phyloP scores from a whole-genome alignment of 1,139 yeast genomes.

The Lodderomyces oxycetoniae region DNA sequence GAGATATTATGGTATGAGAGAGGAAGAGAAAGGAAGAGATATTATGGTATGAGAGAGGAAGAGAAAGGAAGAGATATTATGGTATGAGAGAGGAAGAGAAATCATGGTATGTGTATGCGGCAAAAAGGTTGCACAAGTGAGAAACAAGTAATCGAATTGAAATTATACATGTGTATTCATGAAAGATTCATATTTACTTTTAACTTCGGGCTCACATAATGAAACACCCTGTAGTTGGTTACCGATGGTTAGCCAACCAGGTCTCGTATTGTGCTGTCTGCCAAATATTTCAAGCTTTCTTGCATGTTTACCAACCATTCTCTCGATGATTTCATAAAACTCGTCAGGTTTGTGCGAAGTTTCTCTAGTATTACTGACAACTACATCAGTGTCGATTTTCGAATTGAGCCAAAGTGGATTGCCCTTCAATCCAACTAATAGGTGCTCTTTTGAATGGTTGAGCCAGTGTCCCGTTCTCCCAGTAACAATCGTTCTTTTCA shows the following conservation, averaged over 20 bases:
- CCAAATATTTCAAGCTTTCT: conserved; percentile 88
- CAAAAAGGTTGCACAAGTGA: background rate
- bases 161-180: conserved; percentile 4
- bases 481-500: conserved; percentile 83
- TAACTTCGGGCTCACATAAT: conserved; percentile 57
- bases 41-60: too few relatives aligned
- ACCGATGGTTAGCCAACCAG: conserved; percentile 92
- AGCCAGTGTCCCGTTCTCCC: conserved; percentile 98
- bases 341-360: conserved; percentile 92
- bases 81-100: background rate
- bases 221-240: conserved; percentile 65
- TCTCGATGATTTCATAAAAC: conserved; percentile 75
- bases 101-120: too few relatives aligned
- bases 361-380: conserved; percentile 81
- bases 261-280: conserved; percentile 74
- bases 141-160: background rate
- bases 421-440: conserved; percentile 81
- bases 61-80: too few relatives aligned
- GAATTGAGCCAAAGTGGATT: conserved; percentile 67
- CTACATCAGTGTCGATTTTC: conserved; percentile 65
- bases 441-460: conserved; percentile 90
- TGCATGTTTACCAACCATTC: conserved; percentile 71
- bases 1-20: background rate
- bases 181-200: conserved; percentile 28
- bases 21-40: too few relatives aligned